phyloP scores from a whole-genome alignment of 2,329 filamentous ascomycete genomes.

The Trichophyton benhamiae region DNA sequence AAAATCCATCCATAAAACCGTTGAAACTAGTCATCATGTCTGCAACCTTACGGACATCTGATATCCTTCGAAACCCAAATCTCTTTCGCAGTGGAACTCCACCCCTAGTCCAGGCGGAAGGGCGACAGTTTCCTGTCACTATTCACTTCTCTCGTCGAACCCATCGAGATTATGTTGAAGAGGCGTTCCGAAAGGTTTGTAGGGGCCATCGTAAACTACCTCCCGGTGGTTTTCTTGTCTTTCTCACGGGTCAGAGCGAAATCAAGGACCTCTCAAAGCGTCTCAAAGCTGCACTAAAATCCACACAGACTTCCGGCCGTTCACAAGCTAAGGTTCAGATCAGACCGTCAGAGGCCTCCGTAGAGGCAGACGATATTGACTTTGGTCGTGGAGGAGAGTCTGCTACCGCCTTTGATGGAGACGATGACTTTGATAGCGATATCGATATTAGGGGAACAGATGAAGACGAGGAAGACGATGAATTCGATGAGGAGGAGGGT shows the following conservation, averaged over 20 bases:
- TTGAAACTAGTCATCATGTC: constrained; percentile 98
- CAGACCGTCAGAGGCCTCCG: constrained; percentile 60
- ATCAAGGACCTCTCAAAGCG: constrained; percentile 72
- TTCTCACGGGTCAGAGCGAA: constrained; percentile 86
- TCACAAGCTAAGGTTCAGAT: constrained; percentile 59
- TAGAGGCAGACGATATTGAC: constrained; percentile 80
- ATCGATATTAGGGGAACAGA: constrained; percentile 50
- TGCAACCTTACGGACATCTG: constrained; percentile 78
- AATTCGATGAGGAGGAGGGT: constrained; percentile 56
- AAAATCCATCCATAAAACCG: constrained; percentile 59
- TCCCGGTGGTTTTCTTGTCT: constrained; percentile 81
- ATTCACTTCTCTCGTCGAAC: constrained; percentile 79
- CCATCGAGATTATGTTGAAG: constrained; percentile 76
- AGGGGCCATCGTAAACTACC: constrained; percentile 83
- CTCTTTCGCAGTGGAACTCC: constrained; percentile 64
- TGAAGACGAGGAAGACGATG: constrained; percentile 50
- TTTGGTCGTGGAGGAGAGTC: constrained; percentile 48
- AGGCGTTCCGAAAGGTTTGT: constrained; percentile 75
- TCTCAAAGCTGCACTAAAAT: constrained; percentile 57
- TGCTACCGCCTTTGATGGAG: constrained; percentile 32
- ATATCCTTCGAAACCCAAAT: constrained; percentile 71
- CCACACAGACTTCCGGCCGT: constrained; percentile 36
- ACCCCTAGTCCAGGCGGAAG: constrained; percentile 78
- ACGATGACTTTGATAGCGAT: constrained; percentile 44
- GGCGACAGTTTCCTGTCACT: constrained; percentile 80